Percentiles rank a stretch among this genome's conserved stretches.
phyloP scores from a whole-genome alignment of 148 eudicot genomes.

The Selenicereus undatus region DNA sequence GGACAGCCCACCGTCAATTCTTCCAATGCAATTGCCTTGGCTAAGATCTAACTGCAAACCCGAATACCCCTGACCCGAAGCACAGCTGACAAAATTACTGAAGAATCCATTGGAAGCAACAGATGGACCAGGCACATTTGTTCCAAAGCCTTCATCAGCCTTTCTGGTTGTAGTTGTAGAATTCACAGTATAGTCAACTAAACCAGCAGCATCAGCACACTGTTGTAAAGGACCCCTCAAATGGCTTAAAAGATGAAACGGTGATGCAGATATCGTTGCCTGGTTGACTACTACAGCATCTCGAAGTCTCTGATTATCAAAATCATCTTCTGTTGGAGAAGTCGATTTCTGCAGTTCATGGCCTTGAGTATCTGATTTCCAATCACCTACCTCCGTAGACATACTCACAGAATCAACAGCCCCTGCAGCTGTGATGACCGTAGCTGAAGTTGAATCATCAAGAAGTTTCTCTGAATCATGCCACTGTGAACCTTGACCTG shows the following conservation, averaged over 20 bases:
- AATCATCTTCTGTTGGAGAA: conserved; percentile 48
- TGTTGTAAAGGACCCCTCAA: conserved; percentile 34
- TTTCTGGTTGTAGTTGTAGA: conserved; percentile 38
- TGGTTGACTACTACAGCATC: conserved; percentile 54
- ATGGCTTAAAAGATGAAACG: conserved; percentile 36
- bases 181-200: conserved; percentile 24
- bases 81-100: conserved; percentile 31
- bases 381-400: conserved; percentile 28
- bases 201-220: conserved; percentile 30
- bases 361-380: conserved; percentile 28
- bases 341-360: conserved; percentile 32
- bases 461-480: conserved; percentile 30
- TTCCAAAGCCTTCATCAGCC: conserved; percentile 26
- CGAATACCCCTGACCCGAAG: conserved; percentile 33
- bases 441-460: conserved; percentile 32
- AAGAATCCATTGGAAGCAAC: conserved; percentile 39
- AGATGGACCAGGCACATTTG: conserved; percentile 30
- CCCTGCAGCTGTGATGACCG: conserved; percentile 25
- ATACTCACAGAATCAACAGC: conserved; percentile 23
- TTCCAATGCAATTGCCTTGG: conserved; percentile 33
- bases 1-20: conserved; percentile 38
- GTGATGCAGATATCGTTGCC: conserved; percentile 33
- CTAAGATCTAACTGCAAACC: conserved; percentile 32
- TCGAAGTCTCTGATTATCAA: conserved; percentile 49
- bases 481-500: conserved; percentile 25